These are phyloP conservation scores for Citrus trifoliata DNA, from an alignment of 345 rosid species.

Conservation along the genomic window DNA sequence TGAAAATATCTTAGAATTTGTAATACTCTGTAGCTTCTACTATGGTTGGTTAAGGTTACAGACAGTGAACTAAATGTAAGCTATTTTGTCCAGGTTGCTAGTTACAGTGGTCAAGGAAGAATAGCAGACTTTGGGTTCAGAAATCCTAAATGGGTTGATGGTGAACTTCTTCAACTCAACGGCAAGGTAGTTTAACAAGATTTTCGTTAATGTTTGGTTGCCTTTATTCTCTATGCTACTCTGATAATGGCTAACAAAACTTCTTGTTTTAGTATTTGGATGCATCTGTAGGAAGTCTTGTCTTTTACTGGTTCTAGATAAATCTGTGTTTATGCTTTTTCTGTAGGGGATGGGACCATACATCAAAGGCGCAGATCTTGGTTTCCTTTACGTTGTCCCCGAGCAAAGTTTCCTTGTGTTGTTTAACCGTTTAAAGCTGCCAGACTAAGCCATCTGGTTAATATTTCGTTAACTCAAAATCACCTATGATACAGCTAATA, in stretches of 20 bases:
- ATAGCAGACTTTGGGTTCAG: constrained; percentile 78
- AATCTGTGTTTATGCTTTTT: not conserved
- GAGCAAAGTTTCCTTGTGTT: constrained; percentile 90
- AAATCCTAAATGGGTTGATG: constrained; percentile 89
- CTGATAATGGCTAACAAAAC: not conserved
- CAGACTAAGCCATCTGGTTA: constrained; percentile 37
- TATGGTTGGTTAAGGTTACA: not conserved
- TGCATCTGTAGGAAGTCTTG: not conserved
- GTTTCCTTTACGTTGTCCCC: constrained; percentile 77
- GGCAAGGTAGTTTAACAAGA: constrained; percentile 58
- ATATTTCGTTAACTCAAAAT: not conserved
- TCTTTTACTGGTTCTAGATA: not conserved
- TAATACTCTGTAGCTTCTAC: not conserved
- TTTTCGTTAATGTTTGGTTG: not conserved
- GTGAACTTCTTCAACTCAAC: constrained; percentile 79
- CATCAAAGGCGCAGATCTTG: constrained; percentile 84
- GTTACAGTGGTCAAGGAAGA: constrained; percentile 90
- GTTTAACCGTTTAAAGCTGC: constrained; percentile 80
- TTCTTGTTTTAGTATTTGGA: not conserved
- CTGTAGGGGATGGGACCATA: constrained; percentile 78
- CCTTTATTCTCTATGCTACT: not conserved
- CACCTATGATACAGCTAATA: not conserved
- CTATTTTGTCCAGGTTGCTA: constrained; percentile 52
- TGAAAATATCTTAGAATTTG: not conserved
- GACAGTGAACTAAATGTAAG: not conserved